Evolutionary conservation across 345 rosid genomes (phyloP).

Genomic region (Eucalyptus sp.): DNA sequence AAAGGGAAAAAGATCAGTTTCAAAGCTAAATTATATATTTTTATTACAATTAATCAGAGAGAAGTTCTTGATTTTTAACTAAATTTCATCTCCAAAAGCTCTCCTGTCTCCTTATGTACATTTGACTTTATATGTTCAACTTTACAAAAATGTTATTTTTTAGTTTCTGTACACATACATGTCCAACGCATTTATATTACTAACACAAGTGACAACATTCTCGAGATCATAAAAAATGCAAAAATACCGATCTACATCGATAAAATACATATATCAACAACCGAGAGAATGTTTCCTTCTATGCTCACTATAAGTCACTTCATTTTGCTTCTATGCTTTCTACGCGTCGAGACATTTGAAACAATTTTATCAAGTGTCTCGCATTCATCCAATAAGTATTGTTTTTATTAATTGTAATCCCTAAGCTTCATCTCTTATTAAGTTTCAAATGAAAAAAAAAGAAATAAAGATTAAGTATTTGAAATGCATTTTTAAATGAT

Average conservation of each 20-base stretch:
- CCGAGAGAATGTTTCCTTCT: not conserved
- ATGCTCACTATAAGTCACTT: not conserved
- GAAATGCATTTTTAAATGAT: not conserved
- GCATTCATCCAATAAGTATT: not conserved
- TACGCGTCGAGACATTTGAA: not conserved
- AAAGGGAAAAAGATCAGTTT: not conserved
- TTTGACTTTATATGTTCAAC: not conserved
- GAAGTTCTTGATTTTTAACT: not conserved
- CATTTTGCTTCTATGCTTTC: not conserved
- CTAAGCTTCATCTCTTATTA: not conserved
- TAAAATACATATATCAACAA: not conserved
- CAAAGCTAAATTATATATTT: not conserved
- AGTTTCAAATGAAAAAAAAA: not conserved
- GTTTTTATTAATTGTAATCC: not conserved
- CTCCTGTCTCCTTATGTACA: not conserved
- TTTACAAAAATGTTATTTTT: not conserved
- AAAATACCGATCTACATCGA: not conserved
- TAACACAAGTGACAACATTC: not conserved
- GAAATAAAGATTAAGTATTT: not conserved
- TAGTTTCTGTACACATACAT: not conserved
- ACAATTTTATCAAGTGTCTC: not conserved
- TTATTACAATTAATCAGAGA: not conserved
- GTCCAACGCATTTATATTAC: not conserved
- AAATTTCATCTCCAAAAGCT: not conserved
- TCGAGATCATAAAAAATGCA: not conserved